Percentiles rank a stretch among this genome's conserved stretches.
phyloP scores from a whole-genome alignment of 345 rosid species.

The Dipteronia dyeriana region DNA sequence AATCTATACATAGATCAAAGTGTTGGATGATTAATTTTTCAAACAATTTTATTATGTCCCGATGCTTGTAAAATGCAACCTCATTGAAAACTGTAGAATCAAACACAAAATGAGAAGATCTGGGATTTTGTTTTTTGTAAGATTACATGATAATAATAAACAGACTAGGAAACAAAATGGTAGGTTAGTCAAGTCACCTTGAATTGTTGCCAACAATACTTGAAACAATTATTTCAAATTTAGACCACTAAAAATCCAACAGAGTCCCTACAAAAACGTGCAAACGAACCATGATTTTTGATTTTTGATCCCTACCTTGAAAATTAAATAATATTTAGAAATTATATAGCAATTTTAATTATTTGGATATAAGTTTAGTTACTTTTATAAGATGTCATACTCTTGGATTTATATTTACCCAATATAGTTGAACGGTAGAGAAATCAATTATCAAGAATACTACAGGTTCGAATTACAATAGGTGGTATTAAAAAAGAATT shows the following conservation, averaged over 20 bases:
- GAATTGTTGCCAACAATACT: neutral
- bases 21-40: neutral
- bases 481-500: too few species aligned
- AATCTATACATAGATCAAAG: too few species aligned
- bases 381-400: too few species aligned
- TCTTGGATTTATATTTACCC: too few species aligned
- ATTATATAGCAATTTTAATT: neutral
- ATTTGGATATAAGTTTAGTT: too few species aligned
- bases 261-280: neutral
- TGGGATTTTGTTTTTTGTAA: constrained; percentile 3
- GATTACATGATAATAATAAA: neutral
- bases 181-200: neutral
- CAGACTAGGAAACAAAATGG: neutral
- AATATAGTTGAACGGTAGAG: too few species aligned
- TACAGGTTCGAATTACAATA: too few species aligned
- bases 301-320: neutral
- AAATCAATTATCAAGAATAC: too few species aligned
- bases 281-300: neutral
- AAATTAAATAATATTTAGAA: too few species aligned
- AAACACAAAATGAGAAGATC: constrained; percentile 5
- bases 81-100: constrained; percentile 1
- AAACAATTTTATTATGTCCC: neutral
- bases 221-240: neutral
- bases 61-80: neutral
- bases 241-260: neutral